Percentiles rank a stretch among this genome's conserved stretches.
Conservation (phyloP, 306 rosid species). For the Fragaria nilgerrensis region DNA sequence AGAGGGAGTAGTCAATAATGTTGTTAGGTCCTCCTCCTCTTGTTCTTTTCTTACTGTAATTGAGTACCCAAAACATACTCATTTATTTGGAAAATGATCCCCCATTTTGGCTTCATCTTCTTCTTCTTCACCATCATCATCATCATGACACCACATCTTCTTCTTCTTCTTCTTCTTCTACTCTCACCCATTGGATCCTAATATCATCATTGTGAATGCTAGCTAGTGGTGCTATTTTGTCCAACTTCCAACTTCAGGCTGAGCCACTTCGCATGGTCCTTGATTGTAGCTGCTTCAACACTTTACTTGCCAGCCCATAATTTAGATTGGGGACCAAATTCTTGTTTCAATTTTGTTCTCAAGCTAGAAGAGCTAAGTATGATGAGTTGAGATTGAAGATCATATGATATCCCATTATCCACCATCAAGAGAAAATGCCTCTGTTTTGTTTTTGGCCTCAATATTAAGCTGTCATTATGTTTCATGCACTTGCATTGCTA, state of each 20-base stretch:
- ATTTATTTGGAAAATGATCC: conserved; percentile 73
- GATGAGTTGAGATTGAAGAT: background rate
- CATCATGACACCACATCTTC: conserved; percentile 18
- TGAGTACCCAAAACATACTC: conserved; percentile 71
- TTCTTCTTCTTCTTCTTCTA: background rate
- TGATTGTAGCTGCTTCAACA: conserved; percentile 27
- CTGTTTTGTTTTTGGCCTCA: background rate
- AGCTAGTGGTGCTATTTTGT: conserved; percentile 42
- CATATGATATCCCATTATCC: background rate
- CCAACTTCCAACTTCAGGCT: conserved; percentile 51
- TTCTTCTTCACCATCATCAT: conserved; percentile 39
- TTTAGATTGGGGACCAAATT: conserved; percentile 33
- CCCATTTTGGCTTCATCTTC: conserved; percentile 61
- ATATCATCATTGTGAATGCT: conserved; percentile 39
- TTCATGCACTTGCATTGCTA: background rate
- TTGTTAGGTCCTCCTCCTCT: conserved; percentile 60
- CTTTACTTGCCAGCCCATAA: conserved; percentile 25
- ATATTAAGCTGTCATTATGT: background rate
- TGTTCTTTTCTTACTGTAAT: conserved; percentile 64
- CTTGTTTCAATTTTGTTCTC: background rate
- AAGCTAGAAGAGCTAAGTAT: conserved; percentile 1
- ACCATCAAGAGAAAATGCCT: background rate
- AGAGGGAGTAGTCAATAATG: conserved; percentile 47
- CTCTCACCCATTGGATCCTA: conserved; percentile 24
- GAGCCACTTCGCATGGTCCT: conserved; percentile 47